Base-by-base conservation (phyloP, 2,329 filamentous ascomycete species). In the Colletotrichum chrysophilum region DNA sequence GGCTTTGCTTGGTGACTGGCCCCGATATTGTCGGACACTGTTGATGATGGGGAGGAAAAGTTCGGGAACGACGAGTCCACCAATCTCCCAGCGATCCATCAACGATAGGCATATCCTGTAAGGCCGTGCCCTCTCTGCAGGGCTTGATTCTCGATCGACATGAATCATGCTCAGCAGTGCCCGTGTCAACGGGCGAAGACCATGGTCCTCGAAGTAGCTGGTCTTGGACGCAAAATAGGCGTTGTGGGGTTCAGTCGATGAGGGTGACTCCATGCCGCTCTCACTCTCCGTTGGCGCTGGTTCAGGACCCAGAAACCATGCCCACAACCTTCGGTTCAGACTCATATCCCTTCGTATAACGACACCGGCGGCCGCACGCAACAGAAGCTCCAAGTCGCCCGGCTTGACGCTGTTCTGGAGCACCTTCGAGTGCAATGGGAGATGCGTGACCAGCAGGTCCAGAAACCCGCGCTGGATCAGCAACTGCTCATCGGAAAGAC, bases 1-100 rank as follows among this genome's bases (percentile, higher is more conserved):
- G 8, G 90, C 85, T 80, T 93, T 94, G n/a, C 89, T 89, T 1
- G 89, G 84, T 13, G 94, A 91, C 67, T 87, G 87, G 30, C 87
- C 86, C 83, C 96, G 93, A 85, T 96, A 98, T 61, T 89, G 87
- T 78, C 93, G 92, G 48, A 98, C 93, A 79, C 94, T 97, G 81
- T 93, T 90, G 79, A 99, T 91, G 30, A 96, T 93, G 5, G 96
- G 94, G 16, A 98, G 88, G 81, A 99, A 98, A 16, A 98, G 91
- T 76, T 95, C 93, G 0, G 96, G 95, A 3, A 98, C 94, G 62
- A 99, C 93, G 21, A 96, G 89, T 2, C 95, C 95, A 34, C 97
- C 97, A 78, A 99, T 96, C 83, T 99, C 97, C 96, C 96, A 98
- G 74, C 96, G 93, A 85, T 99, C 97, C 97, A 99, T 98, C 68